phyloP scores from a whole-genome alignment of 441 rosid genomes.

The Breynia disticha region DNA sequence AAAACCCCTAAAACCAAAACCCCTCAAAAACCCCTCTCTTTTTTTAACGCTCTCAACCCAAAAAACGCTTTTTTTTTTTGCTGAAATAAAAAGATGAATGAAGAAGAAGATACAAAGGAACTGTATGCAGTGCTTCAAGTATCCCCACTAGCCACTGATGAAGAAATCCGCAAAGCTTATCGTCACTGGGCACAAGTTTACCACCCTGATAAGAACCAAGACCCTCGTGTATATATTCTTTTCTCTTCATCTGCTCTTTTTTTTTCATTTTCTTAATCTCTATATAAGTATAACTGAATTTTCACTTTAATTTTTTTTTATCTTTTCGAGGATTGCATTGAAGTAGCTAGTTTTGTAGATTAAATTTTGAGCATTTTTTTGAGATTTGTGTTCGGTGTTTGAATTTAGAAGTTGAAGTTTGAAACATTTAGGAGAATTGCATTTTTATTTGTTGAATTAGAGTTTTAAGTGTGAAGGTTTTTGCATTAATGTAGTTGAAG shows the following conservation, averaged over 20 bases:
- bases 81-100: neutral
- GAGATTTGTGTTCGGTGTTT: too few species aligned
- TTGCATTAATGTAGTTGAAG: too few species aligned
- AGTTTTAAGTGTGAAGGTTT: too few species aligned
- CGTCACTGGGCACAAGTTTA: constrained; percentile 98
- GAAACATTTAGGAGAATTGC: too few species aligned
- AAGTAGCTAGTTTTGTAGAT: too few species aligned
- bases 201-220: constrained; percentile 90
- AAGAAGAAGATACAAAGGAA: constrained; percentile 21
- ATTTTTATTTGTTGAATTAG: too few species aligned
- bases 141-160: constrained; percentile 84
- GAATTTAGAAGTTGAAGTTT: too few species aligned
- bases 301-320: too few species aligned
- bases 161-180: constrained; percentile 82
- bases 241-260: too few species aligned
- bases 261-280: neutral
- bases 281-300: neutral
- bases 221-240: constrained; percentile 37
- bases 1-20: too few species aligned
- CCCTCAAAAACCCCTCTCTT: neutral
- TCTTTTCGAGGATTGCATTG: too few species aligned
- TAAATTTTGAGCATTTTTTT: too few species aligned
- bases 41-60: neutral
- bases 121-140: constrained; percentile 80
- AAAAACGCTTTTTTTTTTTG: neutral